These are phyloP conservation scores for Ensete ventricosum DNA, from an alignment of 176 grass and related monocot species.

Conservation along the genomic window DNA sequence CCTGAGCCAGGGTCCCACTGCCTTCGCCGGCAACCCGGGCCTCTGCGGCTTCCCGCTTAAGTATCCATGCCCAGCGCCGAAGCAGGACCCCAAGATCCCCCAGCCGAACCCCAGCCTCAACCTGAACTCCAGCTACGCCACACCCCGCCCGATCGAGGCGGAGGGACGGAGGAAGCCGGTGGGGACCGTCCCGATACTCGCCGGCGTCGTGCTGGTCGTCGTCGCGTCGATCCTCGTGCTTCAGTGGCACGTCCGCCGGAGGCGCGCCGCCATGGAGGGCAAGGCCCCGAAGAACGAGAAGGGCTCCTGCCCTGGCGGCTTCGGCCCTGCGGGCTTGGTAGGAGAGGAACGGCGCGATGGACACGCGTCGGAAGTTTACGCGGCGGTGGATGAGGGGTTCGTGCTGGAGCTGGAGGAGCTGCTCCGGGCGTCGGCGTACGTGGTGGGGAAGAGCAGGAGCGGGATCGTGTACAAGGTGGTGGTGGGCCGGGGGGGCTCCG, in stretches of 20 bases:
- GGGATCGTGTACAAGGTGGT: conserved; percentile 93
- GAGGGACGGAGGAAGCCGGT: conserved; percentile 25
- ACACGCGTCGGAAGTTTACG: conserved; percentile 65
- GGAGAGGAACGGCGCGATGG: conserved; percentile 31
- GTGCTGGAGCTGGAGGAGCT: conserved; percentile 89
- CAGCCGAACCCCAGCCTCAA: conserved; percentile 18
- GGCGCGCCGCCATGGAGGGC: conserved; percentile 28
- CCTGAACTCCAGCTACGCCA: conserved; percentile 32
- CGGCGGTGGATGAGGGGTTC: conserved; percentile 77
- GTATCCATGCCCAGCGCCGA: conserved; percentile 40
- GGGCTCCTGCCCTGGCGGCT: conserved; percentile 2
- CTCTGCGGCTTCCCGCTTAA: conserved; percentile 89
- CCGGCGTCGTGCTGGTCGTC: conserved; percentile 34
- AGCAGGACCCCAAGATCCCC: conserved; percentile 42
- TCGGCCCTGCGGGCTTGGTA: not conserved
- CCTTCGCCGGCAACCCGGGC: conserved; percentile 63
- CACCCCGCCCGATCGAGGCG: conserved; percentile 15
- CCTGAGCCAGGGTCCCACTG: conserved; percentile 83
- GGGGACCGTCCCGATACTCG: conserved; percentile 46
- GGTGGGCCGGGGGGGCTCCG: conserved; percentile 29
- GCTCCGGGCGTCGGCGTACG: conserved; percentile 75
- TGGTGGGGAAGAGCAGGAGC: conserved; percentile 81
- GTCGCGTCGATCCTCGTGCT: conserved; percentile 45
- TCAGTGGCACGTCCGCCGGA: conserved; percentile 70
- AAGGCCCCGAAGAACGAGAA: conserved; percentile 40